Conservation (phyloP, 441 rosid genomes). For the Manihot esculenta region DNA sequence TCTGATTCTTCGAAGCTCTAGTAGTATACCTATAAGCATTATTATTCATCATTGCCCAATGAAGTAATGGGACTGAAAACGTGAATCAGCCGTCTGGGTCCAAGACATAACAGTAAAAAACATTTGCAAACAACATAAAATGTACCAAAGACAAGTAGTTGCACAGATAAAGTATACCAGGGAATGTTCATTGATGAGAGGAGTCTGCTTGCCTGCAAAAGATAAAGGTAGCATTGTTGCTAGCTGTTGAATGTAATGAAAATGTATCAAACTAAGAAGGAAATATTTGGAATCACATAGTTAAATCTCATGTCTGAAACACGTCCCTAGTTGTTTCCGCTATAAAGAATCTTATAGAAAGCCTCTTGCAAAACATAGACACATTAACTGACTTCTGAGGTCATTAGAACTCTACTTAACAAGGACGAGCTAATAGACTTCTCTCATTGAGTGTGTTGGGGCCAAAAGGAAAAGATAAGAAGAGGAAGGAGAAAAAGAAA, state of each 20-base stretch:
- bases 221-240: constrained; percentile 25
- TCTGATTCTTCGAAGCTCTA: constrained; percentile 36
- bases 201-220: constrained; percentile 50
- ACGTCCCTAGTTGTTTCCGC: background rate
- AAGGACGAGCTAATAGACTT: background rate
- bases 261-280: constrained; percentile 8
- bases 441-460: background rate
- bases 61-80: constrained; percentile 12
- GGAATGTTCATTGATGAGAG: constrained; percentile 47
- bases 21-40: constrained; percentile 53
- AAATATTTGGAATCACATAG: background rate
- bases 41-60: constrained; percentile 22
- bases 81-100: constrained; percentile 17
- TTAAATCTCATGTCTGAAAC: background rate
- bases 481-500: background rate
- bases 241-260: constrained; percentile 21
- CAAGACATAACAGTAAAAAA: constrained; percentile 12
- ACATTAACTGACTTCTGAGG: background rate
- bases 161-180: constrained; percentile 45
- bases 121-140: constrained; percentile 5
- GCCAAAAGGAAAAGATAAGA: too few relatives aligned
- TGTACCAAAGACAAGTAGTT: constrained; percentile 21
- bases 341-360: background rate
- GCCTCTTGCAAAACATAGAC: background rate
- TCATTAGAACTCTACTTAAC: constrained; percentile 1